Base-by-base conservation (phyloP, 176 grass and related monocot genomes). In the Tuctoria greenei region DNA sequence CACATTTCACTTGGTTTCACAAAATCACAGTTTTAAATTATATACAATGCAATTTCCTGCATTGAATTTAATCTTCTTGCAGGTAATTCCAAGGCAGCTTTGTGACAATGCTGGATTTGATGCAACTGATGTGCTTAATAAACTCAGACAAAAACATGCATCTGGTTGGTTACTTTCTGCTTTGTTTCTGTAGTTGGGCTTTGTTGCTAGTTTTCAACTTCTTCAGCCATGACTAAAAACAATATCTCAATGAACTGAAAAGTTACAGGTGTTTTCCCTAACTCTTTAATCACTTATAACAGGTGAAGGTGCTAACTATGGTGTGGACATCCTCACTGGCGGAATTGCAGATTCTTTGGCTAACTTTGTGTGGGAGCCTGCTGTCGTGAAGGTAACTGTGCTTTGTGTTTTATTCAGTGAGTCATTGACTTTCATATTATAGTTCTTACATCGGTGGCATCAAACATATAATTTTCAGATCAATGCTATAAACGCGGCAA, bases 341-440 rank as follows among this genome's bases (percentile, higher is more conserved):
- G 96, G 96, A 84, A 92, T 99, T 78, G 42, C 87, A 0, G 92
- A 99, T 95, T 95, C 96, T 24, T 92, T 87, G 68, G 92, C 89
- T 44, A 99, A 99, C 56, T 99, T 99, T 66, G 96, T 99, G 40
- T 99, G 96, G 96, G 96, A 99, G 78, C 96, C 96, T 95, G 83
- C 96, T 67, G 89, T 99, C 66, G 96, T 99, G 26, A 99, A 99
- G 87, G 96, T 95, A 95, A 55, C 17, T 43, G 31, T 31, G 51
- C 7, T 75, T 28, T 75, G 44, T 18, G 41, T 71, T 64, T 82
- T 36, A 36, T 67, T 56, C 31, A 31, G 31, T 31, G 31, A 31
- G 31, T 31, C 47, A 21, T 54, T 64, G 39, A 4, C 35, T 64
- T 83, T 21, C 37, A 38, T 21, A 28, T 23, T 45, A 20, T 56